These are phyloP conservation scores for Aspergillus mulundensis DNA, from an alignment of 495 filamentous ascomycete species.

Conservation along the genomic window DNA sequence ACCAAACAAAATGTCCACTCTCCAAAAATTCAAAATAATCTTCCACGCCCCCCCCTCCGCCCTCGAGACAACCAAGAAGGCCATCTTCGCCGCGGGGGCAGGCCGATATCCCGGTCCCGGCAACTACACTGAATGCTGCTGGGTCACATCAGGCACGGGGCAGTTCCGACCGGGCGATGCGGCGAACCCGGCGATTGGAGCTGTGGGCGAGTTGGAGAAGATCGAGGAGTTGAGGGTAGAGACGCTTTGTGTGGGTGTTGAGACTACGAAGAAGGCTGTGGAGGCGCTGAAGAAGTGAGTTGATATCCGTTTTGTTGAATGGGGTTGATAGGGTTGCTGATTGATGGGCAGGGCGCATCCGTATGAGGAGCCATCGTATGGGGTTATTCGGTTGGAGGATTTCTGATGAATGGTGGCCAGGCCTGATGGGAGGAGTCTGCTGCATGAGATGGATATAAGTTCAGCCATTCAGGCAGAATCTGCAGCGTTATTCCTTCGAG, in stretches of 20 bases:
- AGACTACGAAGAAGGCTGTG: conserved; percentile 26
- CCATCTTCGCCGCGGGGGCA: conserved; percentile 61
- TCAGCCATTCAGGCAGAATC: too few relatives aligned
- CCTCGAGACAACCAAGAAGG: conserved; percentile 50
- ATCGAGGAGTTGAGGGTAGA: conserved; percentile 51
- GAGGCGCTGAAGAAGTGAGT: conserved; percentile 58
- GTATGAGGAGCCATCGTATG: conserved; percentile 21
- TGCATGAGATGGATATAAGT: too few relatives aligned
- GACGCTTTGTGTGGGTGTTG: conserved; percentile 41
- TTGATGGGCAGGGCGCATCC: conserved; percentile 16
- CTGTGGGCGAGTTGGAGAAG: conserved; percentile 45
- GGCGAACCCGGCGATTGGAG: conserved; percentile 58
- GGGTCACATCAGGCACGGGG: conserved; percentile 49
- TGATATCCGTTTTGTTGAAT: background rate
- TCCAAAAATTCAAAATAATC: conserved; percentile 48
- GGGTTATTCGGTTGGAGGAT: conserved; percentile 16
- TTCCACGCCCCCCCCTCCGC: conserved; percentile 52
- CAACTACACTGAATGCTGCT: conserved; percentile 62
- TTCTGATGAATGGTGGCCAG: too few relatives aligned
- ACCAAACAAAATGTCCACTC: conserved; percentile 1
- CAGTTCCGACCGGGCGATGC: conserved; percentile 55
- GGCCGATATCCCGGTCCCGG: conserved; percentile 54
- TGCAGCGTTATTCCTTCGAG: too few relatives aligned
- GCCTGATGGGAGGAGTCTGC: too few relatives aligned
- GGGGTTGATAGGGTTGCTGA: background rate